Base-by-base conservation (phyloP, 495 filamentous ascomycete genomes). In the Clohesyomyces aquaticus region DNA sequence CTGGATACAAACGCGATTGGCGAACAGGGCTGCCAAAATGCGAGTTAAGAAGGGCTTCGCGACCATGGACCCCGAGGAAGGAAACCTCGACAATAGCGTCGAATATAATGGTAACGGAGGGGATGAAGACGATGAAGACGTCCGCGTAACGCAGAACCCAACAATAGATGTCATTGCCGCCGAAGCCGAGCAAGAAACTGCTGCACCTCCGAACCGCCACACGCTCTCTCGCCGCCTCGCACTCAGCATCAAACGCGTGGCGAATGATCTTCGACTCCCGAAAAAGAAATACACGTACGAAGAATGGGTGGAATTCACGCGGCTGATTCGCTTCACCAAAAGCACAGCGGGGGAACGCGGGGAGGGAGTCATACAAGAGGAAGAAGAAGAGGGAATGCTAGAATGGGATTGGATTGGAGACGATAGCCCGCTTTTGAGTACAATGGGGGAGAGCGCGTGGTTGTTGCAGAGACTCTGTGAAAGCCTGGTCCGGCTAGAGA, bases 371-470 rank as follows among this genome's bases (percentile, higher is more conserved):
- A n/a, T 22, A 12, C n/a, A 45, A 57, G 51, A 66, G 22, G 82
- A 85, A 62, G 82, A 83, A 58, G 81, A 84, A 38, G 79, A 80
- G 41, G 83, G 83, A 0, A 59, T 86, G 1, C 70, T 87, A 16
- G 82, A 85, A 28, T 87, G 85, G 85, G 85, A 88, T 66, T 88
- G 85, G 85, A 87, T 88, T 46, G 85, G 85, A 3, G 80, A 84
- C 63, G 80, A 81, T 56, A 83, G 81, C 65, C 85, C 85, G 16
- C 78, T 88, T 80, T 54, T 88, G 66, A 78, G 81, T 2, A 77
- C 77, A 27, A 68, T 79, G 69, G 80, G 75, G 4, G 85, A 88
- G 67, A 75, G 81, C 1, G 82, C 87, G 69, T 88, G 84, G 80
- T 75, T 87, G 38, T 69, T 87, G 22, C 79, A 84, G 63, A 77